Percentiles rank a stretch among this genome's conserved stretches.
Evolutionary conservation across 164 flowering plant genomes (phyloP).

Genomic region (Piper betle): DNA sequence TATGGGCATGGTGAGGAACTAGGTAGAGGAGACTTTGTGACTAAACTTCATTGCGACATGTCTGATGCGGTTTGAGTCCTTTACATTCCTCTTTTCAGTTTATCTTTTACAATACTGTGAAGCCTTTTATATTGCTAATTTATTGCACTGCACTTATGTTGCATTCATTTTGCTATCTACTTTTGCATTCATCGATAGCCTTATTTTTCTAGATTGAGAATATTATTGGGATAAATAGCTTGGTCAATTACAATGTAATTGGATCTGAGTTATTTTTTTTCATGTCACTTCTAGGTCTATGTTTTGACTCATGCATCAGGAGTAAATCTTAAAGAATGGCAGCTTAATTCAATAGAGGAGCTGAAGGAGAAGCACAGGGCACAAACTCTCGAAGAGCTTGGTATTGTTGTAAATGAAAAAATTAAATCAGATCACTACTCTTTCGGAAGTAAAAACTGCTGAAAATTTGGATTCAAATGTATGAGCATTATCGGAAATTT

Average conservation of each 20-base stretch:
- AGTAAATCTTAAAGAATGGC: conserved; percentile 9
- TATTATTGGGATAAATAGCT: no score
- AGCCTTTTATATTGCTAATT: no score
- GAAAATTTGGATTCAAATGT: conserved; percentile 1
- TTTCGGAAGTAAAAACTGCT: no score
- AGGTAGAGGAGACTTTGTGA: conserved; percentile 63
- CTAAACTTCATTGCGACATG: conserved; percentile 71
- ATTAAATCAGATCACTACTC: not conserved
- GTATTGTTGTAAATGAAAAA: not conserved
- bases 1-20: conserved; percentile 48
- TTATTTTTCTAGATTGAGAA: no score
- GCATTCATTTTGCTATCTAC: no score
- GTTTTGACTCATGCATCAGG: conserved; percentile 56
- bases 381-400: conserved; percentile 34
- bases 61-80: conserved; percentile 61
- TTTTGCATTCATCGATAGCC: no score
- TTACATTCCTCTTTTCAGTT: no score
- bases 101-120: no score
- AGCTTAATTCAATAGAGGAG: conserved; percentile 12
- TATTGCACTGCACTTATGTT: no score
- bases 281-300: conserved; percentile 37
- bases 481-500: conserved; percentile 27
- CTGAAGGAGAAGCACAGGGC: conserved; percentile 24
- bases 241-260: not conserved
- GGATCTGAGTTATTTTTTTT: not conserved